Conservation (phyloP, 495 filamentous ascomycete species). For the Amniculicola lignicola region DNA sequence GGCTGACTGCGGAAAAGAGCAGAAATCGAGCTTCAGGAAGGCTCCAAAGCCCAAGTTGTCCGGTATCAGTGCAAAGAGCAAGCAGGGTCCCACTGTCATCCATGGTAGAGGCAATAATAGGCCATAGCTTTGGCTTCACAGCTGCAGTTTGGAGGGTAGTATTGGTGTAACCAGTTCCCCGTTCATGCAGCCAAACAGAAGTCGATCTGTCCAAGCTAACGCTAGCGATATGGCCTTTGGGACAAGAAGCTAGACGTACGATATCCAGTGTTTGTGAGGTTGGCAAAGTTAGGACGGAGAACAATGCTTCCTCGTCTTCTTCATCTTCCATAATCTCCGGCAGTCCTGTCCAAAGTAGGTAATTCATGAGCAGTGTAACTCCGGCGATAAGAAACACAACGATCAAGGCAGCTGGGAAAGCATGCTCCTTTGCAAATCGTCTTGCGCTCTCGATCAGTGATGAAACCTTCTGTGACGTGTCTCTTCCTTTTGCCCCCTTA, state of each 20-base stretch:
- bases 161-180: slow-evolving; percentile 36
- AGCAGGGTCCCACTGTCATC: slow-evolving; percentile 60
- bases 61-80: slow-evolving; percentile 57
- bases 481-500: slow-evolving; percentile 58
- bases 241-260: slow-evolving; percentile 54
- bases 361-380: slow-evolving; percentile 63
- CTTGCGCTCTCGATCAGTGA: slow-evolving; percentile 52
- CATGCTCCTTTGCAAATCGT: slow-evolving; percentile 56
- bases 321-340: slow-evolving; percentile 36
- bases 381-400: slow-evolving; percentile 54
- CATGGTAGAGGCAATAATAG: slow-evolving; percentile 57
- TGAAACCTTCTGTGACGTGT: slow-evolving; percentile 37
- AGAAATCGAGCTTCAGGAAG: slow-evolving; percentile 52
- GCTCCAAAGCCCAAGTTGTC: slow-evolving; percentile 57
- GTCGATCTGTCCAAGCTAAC: slow-evolving; percentile 63
- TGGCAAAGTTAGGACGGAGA: slow-evolving; percentile 57
- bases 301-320: slow-evolving; percentile 48
- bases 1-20: slow-evolving; percentile 46
- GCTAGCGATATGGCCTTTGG: slow-evolving; percentile 60
- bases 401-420: slow-evolving; percentile 53
- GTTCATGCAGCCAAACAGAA: slow-evolving; percentile 51
- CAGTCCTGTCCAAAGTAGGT: slow-evolving; percentile 57
- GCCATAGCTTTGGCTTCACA: slow-evolving; percentile 48
- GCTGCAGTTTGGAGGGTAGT: slow-evolving; percentile 43
- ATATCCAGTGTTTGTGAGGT: slow-evolving; percentile 63